Evolutionary conservation across 208 protist species (phyloP).

Genomic region (Herpetomonas tarakana): DNA sequence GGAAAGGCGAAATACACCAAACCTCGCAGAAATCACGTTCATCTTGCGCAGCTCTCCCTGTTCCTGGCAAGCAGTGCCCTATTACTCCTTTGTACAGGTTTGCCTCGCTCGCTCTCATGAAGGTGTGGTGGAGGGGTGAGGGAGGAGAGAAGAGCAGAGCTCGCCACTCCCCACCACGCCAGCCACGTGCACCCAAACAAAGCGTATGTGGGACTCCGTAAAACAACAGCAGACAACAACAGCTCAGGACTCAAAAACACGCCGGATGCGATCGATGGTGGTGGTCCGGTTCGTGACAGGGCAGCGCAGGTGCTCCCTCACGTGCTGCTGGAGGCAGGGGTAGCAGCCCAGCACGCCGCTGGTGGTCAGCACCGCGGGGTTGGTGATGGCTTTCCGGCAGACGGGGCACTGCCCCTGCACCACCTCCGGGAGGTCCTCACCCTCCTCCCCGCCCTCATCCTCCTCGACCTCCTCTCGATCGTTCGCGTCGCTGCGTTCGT

Average conservation of each 20-base stretch:
- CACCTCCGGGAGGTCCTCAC: constrained; percentile 13
- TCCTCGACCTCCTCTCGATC: background rate
- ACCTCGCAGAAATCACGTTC: no score
- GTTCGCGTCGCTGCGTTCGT: constrained; percentile 2
- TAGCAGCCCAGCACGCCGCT: constrained; percentile 83
- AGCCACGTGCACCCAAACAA: no score
- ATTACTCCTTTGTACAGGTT: no score
- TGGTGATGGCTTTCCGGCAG: constrained; percentile 49
- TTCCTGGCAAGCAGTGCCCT: no score
- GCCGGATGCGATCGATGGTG: constrained; percentile 58
- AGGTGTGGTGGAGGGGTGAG: no score
- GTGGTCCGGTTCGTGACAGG: constrained; percentile 51
- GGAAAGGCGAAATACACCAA: no score
- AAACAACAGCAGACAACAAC: no score
- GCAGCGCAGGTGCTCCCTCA: constrained; percentile 46
- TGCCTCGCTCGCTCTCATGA: no score
- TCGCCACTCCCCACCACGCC: no score
- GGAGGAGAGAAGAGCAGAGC: no score
- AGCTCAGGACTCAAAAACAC: constrained; percentile 79
- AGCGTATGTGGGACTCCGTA: no score
- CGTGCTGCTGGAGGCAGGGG: constrained; percentile 55
- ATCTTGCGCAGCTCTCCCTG: no score
- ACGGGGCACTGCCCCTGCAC: constrained; percentile 63
- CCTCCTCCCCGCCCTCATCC: background rate
- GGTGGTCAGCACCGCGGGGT: constrained; percentile 56